Evolutionary conservation across 2,329 filamentous ascomycete genomes (phyloP).

Genomic region (Xylariales sp.): DNA sequence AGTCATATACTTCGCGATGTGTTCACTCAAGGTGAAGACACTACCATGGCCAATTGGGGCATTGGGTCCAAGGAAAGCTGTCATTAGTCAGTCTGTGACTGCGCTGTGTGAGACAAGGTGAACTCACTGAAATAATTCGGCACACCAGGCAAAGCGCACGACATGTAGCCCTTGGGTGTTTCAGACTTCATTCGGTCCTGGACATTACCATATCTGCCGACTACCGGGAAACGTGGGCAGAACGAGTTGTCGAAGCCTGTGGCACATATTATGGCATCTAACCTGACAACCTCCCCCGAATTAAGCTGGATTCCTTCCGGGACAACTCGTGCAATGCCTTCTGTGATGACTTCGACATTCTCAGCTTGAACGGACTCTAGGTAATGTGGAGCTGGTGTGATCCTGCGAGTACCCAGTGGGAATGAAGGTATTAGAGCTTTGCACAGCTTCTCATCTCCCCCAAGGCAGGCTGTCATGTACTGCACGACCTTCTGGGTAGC

Average conservation of each 20-base stretch:
- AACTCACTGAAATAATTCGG: slow-evolving; percentile 52
- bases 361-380: slow-evolving; percentile 39
- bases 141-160: slow-evolving; percentile 44
- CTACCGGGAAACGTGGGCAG: slow-evolving; percentile 44
- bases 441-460: slow-evolving; percentile 45
- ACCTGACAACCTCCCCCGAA: slow-evolving; percentile 42
- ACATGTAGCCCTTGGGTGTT: slow-evolving; percentile 47
- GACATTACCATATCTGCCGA: slow-evolving; percentile 45
- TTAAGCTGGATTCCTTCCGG: slow-evolving; percentile 43
- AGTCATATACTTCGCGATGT: slow-evolving; percentile 48
- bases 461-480: slow-evolving; percentile 44
- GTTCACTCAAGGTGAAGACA: slow-evolving; percentile 46
- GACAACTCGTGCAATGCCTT: slow-evolving; percentile 40
- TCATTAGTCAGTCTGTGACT: not conserved
- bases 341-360: slow-evolving; percentile 44
- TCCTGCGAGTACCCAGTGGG: slow-evolving; percentile 42
- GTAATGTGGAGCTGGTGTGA: slow-evolving; percentile 48
- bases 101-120: not conserved
- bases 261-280: slow-evolving; percentile 54
- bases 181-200: slow-evolving; percentile 41
- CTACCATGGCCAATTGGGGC: slow-evolving; percentile 46
- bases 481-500: slow-evolving; percentile 35
- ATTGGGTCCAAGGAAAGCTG: slow-evolving; percentile 48
- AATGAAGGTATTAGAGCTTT: slow-evolving; percentile 46
- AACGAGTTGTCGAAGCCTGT: slow-evolving; percentile 54